These are phyloP conservation scores for Ambrosia trifida DNA, from an alignment of 129 eudicot genomes.

Conservation along the genomic window DNA sequence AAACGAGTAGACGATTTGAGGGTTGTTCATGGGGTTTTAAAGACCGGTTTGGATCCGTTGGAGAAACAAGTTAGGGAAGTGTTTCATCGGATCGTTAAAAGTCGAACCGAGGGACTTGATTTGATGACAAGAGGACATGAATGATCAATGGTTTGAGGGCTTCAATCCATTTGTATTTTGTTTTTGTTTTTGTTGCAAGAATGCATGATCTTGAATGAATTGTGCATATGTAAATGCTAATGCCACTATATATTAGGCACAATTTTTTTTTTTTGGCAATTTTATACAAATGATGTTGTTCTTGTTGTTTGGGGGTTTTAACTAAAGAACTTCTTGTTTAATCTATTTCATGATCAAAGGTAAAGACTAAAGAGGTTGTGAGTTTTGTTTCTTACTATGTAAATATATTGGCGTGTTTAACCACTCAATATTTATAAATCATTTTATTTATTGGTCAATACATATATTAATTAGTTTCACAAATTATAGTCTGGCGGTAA, in stretches of 20 bases:
- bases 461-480: too few species aligned
- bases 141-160: constrained; percentile 24
- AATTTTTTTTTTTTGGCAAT: neutral
- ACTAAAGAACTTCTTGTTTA: neutral
- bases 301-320: neutral
- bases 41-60: constrained; percentile 67
- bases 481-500: too few species aligned
- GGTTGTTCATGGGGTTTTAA: constrained; percentile 39
- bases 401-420: too few species aligned
- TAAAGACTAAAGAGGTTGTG: too few species aligned
- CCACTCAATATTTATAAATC: too few species aligned
- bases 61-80: constrained; percentile 66
- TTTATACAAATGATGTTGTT: constrained; percentile 6
- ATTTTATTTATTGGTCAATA: too few species aligned
- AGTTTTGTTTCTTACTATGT: too few species aligned
- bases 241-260: constrained; percentile 21
- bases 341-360: too few species aligned
- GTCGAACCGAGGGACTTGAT: constrained; percentile 37
- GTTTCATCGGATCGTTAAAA: constrained; percentile 32
- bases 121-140: constrained; percentile 28
- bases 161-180: neutral
- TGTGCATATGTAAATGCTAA: constrained; percentile 26
- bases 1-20: constrained; percentile 48
- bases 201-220: constrained; percentile 24
- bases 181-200: constrained; percentile 2